Evolutionary conservation across 176 grass and related monocot species (phyloP), one percentile per base, ranked within the genome.

Genomic region (Microstegium vimineum): DNA sequence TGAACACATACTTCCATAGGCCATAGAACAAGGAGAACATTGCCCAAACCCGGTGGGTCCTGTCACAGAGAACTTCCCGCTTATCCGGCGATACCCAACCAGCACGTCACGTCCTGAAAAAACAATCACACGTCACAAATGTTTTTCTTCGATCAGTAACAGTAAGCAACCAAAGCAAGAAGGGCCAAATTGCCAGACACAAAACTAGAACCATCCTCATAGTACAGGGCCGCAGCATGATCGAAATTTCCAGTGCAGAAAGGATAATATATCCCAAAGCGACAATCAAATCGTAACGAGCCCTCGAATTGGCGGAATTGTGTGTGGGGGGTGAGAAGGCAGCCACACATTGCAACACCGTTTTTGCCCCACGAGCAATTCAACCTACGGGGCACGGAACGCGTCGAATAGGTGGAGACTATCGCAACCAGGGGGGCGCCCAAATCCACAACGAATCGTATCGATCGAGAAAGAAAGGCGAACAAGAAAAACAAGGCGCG

Each of bases 21-120:
- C 95, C 95, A 75, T 94, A 92, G 70, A 90, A 92, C 81, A 97
- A 81, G 74, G 95, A 97, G 79, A 97, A 97, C 95, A 97, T 97
- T 13, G 62, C 69, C 87, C 27, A 32, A 62, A 62, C 37, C n/a
- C 16, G n/a, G 11, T 67, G 30, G 8, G 36, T 34, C 30, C 20
- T 10, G 33, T 9, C 63, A 22, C 63, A 28, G 33, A 60, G 20
- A 59, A 36, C 5, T 42, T 5, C 0, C 15, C 5, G 0, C 18
- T 81, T 41, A 17, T 56, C 12, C 27, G 33, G 11, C 0, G 5
- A 12, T 9, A 34, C 14, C 37, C 4, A 18, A 74, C 26, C 33
- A 54, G 70, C 68, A 49, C 20, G 38, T 13, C 4, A 17, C 61
- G 9, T 51, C 76, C 82, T 84, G 62, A 69, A 52, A 52, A 82